Evolutionary conservation across 306 rosid species (phyloP), one percentile per base, ranked within the genome.

Genomic region (Acacia melanoxylon): DNA sequence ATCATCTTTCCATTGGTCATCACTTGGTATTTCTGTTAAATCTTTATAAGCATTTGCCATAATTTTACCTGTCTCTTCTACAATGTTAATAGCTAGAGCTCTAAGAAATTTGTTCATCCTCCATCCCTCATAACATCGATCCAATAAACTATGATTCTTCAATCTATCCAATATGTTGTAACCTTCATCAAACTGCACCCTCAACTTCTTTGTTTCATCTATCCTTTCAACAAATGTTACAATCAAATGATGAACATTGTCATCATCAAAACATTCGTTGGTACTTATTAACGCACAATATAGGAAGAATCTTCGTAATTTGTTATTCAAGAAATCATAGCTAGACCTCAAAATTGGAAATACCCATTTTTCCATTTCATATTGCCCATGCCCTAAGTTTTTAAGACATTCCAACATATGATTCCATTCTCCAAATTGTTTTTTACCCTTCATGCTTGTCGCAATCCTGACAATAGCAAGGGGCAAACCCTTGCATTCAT

Each of bases 201-300:
- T 46, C 17, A 46, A 46, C 19, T 16, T 56, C 27, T 54, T 1
- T n/a, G 1, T 20, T 25, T 8, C 27, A 20, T 56, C 27, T 3
- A 56, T n/a, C 10, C 62, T 22, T n/a, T 56, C 62, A 56, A 8
- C 27, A 20, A 20, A n/a, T 20, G 13, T 54, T 54, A 4, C 8
- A 0, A 7, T 20, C 27, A 56, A 56, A 56, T 2, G 1, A 8
- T 56, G 0, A 7, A 0, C 27, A 0, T 20, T 0, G 1, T 8
- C 4, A 20, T 9, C 1, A n/a, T 8, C 0, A 20, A 1, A 0
- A 17, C 0, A 0, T 19, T 0, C 11, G 0, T 0, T 0, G 4
- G 12, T 9, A 56, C 10, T 20, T 56, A 56, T 20, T 56, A 56
- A 56, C 0, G 3, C 27, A 56, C 13, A 56, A 56, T 56, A 2